These are phyloP conservation scores for Ceratocystis eucalypticola DNA, from an alignment of 2,329 filamentous ascomycete species.

Conservation along the genomic window DNA sequence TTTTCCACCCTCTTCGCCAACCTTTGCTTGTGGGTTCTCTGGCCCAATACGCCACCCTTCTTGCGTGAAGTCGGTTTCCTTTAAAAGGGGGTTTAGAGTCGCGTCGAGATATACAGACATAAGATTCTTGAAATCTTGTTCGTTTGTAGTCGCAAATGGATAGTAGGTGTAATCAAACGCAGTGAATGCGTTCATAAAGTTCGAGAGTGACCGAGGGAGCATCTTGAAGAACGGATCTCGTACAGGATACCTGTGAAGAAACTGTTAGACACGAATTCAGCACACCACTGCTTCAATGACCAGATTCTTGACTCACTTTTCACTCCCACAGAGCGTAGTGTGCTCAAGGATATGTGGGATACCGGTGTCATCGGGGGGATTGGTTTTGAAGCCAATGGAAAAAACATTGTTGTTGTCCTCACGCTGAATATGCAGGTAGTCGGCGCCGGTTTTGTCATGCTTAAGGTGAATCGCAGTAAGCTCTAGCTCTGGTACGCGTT, in stretches of 20 bases:
- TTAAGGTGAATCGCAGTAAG: constrained; percentile 79
- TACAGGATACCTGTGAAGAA: constrained; percentile 64
- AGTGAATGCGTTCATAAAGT: constrained; percentile 99
- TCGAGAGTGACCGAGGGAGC: constrained; percentile 93
- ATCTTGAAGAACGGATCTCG: constrained; percentile 99
- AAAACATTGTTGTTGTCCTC: constrained; percentile 99
- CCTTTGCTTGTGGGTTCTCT: constrained; percentile 58
- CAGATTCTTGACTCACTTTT: constrained; percentile 48
- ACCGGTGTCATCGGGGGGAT: constrained; percentile 89
- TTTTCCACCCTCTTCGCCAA: constrained; percentile 44
- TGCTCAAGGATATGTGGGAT: constrained; percentile 96
- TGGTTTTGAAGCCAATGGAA: constrained; percentile 97
- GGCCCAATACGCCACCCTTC: constrained; percentile 95
- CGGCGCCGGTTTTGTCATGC: constrained; percentile 89
- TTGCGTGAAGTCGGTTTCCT: constrained; percentile 83
- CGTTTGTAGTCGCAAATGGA: constrained; percentile 92
- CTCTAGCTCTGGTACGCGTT: constrained; percentile 88
- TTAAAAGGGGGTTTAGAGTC: constrained; percentile 77
- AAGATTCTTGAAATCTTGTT: constrained; percentile 87
- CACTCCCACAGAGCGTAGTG: constrained; percentile 86
- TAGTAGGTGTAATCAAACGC: constrained; percentile 94
- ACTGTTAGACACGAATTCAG: constrained; percentile 24
- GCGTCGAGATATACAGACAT: constrained; percentile 95
- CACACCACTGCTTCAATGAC: constrained; percentile 8
- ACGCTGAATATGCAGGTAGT: constrained; percentile 87